These are phyloP conservation scores for Heterobasidion irregulare DNA, from an alignment of 1,284 basidiomycete species.

Conservation along the genomic window DNA sequence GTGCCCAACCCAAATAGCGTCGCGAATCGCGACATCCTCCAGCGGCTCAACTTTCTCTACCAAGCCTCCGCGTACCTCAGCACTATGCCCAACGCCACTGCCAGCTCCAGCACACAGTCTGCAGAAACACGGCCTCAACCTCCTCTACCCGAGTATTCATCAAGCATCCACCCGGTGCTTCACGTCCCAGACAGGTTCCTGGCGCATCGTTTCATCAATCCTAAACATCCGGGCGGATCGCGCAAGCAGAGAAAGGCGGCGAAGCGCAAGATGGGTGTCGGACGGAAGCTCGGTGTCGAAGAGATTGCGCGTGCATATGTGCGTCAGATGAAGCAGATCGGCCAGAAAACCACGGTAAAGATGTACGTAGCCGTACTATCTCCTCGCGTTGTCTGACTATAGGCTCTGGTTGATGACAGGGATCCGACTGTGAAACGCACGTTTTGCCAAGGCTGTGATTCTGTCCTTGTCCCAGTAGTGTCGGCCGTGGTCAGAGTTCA, in stretches of 20 bases:
- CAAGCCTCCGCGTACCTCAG: constrained; percentile 68
- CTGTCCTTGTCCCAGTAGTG: constrained; percentile 57
- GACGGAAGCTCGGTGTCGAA: constrained; percentile 20
- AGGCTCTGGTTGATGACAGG: constrained; percentile 27
- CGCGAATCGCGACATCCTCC: constrained; percentile 64
- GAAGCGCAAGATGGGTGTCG: constrained; percentile 18
- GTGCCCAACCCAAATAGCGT: constrained; percentile 47
- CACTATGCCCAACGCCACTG: constrained; percentile 20
- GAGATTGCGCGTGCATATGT: constrained; percentile 60
- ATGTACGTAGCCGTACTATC: constrained; percentile 40
- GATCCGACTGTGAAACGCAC: constrained; percentile 75
- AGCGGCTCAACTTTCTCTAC: constrained; percentile 77
- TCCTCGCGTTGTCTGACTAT: background rate
- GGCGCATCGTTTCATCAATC: background rate
- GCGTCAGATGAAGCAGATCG: constrained; percentile 58
- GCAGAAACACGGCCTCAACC: background rate
- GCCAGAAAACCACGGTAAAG: constrained; percentile 65
- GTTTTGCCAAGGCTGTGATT: constrained; percentile 60
- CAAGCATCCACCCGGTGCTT: background rate
- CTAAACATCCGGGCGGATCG: background rate
- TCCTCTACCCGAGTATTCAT: background rate
- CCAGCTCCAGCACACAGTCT: constrained; percentile 1
- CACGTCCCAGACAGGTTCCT: background rate
- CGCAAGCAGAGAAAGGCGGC: constrained; percentile 13
- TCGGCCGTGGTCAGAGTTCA: constrained; percentile 57